Conservation (phyloP, 768 basidiomycete genomes). For the Lentinula aciculospora region DNA sequence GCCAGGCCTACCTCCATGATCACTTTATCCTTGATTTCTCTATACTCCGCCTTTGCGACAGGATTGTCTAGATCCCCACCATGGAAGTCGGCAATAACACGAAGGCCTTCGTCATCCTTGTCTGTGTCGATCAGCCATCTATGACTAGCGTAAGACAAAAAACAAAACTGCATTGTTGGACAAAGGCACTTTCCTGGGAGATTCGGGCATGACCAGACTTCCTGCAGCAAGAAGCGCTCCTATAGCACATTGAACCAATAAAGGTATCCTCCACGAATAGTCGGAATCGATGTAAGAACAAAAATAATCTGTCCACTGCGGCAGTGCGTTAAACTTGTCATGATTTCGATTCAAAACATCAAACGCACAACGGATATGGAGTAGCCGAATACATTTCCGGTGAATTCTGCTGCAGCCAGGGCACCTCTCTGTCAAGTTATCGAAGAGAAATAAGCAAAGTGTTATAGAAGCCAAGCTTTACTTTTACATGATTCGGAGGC, state of each 20-base stretch:
- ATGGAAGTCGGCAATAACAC: slow-evolving; percentile 83
- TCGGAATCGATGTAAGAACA: slow-evolving; percentile 85
- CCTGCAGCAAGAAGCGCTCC: slow-evolving; percentile 76
- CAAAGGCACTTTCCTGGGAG: slow-evolving; percentile 55
- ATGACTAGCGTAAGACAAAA: neutral
- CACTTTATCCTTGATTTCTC: slow-evolving; percentile 82
- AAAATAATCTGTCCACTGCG: slow-evolving; percentile 90
- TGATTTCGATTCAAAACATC: neutral
- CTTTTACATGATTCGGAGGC: slow-evolving; percentile 74
- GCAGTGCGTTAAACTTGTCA: neutral
- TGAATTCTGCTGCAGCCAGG: slow-evolving; percentile 93
- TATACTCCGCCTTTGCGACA: slow-evolving; percentile 73
- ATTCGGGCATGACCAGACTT: slow-evolving; percentile 83
- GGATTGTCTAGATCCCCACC: slow-evolving; percentile 71
- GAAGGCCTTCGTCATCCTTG: slow-evolving; percentile 79
- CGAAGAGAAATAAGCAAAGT: neutral
- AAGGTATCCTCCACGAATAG: slow-evolving; percentile 86
- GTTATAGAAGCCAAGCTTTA: neutral
- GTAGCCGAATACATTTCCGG: slow-evolving; percentile 89
- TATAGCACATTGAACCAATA: slow-evolving; percentile 85
- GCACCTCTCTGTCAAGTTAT: slow-evolving; percentile 69
- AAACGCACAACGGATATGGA: slow-evolving; percentile 77
- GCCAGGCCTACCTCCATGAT: slow-evolving; percentile 49
- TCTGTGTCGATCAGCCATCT: slow-evolving; percentile 91
- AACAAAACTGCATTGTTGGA: neutral